Percentiles rank a stretch among this genome's conserved stretches.
Conservation (phyloP, 805 yeast genomes). For the Starmerella geochares region DNA sequence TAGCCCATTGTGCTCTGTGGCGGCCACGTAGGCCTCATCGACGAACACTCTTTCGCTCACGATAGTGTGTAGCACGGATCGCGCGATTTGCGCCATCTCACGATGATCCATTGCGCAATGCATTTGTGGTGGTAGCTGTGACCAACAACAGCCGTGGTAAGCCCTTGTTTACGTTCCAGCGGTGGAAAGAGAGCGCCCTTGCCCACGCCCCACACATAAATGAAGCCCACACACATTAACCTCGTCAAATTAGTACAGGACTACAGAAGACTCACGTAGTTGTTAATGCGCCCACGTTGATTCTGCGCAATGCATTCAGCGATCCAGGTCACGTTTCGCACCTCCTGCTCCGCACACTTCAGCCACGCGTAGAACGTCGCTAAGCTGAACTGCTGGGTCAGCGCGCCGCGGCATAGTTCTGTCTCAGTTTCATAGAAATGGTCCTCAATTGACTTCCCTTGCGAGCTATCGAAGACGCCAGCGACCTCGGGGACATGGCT, state of each 20-base stretch:
- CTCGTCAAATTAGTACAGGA: too few relatives aligned
- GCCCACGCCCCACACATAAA: too few relatives aligned
- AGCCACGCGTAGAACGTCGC: conserved; percentile 95
- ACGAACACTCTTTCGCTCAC: background rate
- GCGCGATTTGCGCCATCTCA: background rate
- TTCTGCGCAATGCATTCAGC: conserved; percentile 99
- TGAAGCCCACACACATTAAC: too few relatives aligned
- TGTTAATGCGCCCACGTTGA: conserved; percentile 86
- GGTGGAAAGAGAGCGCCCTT: too few relatives aligned
- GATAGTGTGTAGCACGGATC: background rate
- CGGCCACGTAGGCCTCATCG: background rate
- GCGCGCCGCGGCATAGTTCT: conserved; percentile 83
- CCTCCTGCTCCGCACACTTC: conserved; percentile 90
- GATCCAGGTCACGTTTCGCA: conserved; percentile 97
- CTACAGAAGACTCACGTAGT: conserved; percentile 78
- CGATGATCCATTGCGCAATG: conserved; percentile 9
- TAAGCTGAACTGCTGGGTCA: conserved; percentile 90
- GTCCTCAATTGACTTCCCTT: conserved; percentile 69
- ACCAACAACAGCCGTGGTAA: background rate
- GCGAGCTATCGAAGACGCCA: conserved; percentile 39
- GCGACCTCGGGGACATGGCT: conserved; percentile 28
- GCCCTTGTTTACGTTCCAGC: background rate
- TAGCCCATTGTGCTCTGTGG: background rate
- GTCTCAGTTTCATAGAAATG: conserved; percentile 87
- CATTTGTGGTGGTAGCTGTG: too few relatives aligned